These are phyloP conservation scores for Adansonia rubrostipa DNA, from an alignment of 441 rosid genomes.

Conservation along the genomic window DNA sequence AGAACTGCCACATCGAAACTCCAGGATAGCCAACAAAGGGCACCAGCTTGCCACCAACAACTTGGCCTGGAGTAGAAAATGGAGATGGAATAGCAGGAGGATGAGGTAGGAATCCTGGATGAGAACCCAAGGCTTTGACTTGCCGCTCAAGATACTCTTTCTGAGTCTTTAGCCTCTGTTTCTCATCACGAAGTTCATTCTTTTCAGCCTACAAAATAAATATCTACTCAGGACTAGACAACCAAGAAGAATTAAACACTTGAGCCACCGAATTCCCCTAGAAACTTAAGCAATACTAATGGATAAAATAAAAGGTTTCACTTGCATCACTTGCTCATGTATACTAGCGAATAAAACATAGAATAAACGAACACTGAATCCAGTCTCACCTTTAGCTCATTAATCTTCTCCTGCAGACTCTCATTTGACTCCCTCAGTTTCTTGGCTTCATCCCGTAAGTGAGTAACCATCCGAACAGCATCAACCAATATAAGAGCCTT, in stretches of 20 bases:
- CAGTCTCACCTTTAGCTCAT: constrained; percentile 61
- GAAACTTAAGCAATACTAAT: not conserved
- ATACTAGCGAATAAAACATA: too few species aligned
- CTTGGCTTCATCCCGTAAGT: constrained; percentile 56
- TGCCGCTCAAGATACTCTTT: constrained; percentile 72
- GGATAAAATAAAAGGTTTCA: not conserved
- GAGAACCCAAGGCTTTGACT: constrained; percentile 48
- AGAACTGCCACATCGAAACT: constrained; percentile 57
- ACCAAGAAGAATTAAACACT: not conserved
- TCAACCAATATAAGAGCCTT: constrained; percentile 58
- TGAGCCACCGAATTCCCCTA: not conserved
- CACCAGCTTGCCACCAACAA: constrained; percentile 46
- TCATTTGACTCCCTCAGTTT: constrained; percentile 56
- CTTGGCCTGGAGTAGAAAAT: constrained; percentile 40
- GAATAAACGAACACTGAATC: not conserved
- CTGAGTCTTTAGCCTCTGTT: constrained; percentile 69
- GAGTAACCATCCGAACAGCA: constrained; percentile 63
- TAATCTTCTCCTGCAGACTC: constrained; percentile 57
- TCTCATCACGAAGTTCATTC: constrained; percentile 73
- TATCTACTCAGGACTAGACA: not conserved
- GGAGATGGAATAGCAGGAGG: constrained; percentile 40
- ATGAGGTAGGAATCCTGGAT: constrained; percentile 44
- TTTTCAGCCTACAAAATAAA: constrained; percentile 56
- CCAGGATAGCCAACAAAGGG: constrained; percentile 53
- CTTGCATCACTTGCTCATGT: too few species aligned